Evolutionary conservation across 148 eudicot species (phyloP).

Genomic region (Suaeda aralocaspica): DNA sequence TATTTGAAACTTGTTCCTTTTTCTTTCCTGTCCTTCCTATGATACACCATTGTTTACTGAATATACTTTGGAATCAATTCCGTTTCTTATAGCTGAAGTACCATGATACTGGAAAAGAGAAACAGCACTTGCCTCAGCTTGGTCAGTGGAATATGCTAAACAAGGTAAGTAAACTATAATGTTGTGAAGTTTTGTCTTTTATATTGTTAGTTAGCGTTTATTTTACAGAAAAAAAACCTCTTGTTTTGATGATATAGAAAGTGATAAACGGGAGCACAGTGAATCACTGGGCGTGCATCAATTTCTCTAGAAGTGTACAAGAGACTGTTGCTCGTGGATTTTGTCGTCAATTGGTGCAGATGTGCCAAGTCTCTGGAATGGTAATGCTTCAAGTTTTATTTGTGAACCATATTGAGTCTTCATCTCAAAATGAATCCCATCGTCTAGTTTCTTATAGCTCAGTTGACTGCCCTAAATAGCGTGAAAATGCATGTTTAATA

Average conservation of each 20-base stretch:
- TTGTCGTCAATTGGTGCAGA: slow-evolving; percentile 67
- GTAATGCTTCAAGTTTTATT: slow-evolving; percentile 27
- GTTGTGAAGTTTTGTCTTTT: not conserved
- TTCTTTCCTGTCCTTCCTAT: not conserved
- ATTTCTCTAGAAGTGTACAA: slow-evolving; percentile 68
- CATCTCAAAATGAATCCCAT: not conserved
- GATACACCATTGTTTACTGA: not conserved
- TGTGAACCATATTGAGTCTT: not conserved
- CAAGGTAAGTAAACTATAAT: slow-evolving; percentile 41
- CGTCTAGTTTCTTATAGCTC: not conserved
- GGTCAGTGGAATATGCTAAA: slow-evolving; percentile 89
- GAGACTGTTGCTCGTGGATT: slow-evolving; percentile 62
- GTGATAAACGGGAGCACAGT: slow-evolving; percentile 72
- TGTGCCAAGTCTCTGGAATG: slow-evolving; percentile 78
- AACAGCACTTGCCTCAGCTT: slow-evolving; percentile 61
- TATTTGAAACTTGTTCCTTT: not conserved
- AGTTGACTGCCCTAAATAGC: not conserved
- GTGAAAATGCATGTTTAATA: too few species aligned
- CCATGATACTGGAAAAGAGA: slow-evolving; percentile 61
- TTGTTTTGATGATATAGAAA: slow-evolving; percentile 41
- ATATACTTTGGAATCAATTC: not conserved
- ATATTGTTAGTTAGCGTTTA: not conserved
- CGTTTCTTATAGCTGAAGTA: slow-evolving; percentile 51
- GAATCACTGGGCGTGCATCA: slow-evolving; percentile 68
- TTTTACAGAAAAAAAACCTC: not conserved